A percentile compares a stretch with the other conserved stretches of the same genome.
These are phyloP conservation scores for Capsicum rhomboideum DNA, from an alignment of 257 asterid species.

Conservation along the genomic window DNA sequence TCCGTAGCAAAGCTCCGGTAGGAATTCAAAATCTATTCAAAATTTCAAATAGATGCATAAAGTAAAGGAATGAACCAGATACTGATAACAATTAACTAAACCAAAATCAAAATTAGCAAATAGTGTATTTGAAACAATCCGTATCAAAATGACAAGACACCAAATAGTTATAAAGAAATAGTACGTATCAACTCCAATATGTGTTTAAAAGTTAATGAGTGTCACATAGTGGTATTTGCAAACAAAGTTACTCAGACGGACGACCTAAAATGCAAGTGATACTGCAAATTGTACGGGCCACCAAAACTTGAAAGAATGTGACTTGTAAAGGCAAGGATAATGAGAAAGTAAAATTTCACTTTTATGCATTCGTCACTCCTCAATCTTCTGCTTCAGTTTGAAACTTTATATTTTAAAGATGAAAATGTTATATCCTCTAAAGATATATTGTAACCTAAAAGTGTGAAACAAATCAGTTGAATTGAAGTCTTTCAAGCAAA, in stretches of 20 bases:
- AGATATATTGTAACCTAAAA: neutral
- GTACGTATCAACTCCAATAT: neutral
- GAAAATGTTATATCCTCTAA: neutral
- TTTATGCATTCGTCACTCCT: neutral
- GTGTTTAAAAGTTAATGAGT: neutral
- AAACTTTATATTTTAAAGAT: neutral
- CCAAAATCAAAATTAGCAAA: neutral
- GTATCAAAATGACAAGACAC: neutral
- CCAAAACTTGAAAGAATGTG: neutral
- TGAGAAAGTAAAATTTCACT: neutral
- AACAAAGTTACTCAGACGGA: neutral
- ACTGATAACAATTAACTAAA: neutral
- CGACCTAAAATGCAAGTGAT: neutral
- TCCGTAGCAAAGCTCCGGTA: slow-evolving; percentile 80
- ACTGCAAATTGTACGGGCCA: neutral
- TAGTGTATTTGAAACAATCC: neutral
- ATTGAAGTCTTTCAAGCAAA: neutral
- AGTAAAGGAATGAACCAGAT: neutral
- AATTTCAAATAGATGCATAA: neutral
- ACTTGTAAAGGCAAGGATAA: neutral
- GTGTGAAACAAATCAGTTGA: neutral
- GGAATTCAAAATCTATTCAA: slow-evolving; percentile 53
- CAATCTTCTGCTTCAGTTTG: slow-evolving; percentile 1
- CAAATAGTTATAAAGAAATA: neutral
- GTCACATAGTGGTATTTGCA: neutral